A percentile compares a stretch with the other conserved stretches of the same genome.
Conservation (phyloP, 2,329 filamentous ascomycete genomes). For the Botrytis fabae region DNA sequence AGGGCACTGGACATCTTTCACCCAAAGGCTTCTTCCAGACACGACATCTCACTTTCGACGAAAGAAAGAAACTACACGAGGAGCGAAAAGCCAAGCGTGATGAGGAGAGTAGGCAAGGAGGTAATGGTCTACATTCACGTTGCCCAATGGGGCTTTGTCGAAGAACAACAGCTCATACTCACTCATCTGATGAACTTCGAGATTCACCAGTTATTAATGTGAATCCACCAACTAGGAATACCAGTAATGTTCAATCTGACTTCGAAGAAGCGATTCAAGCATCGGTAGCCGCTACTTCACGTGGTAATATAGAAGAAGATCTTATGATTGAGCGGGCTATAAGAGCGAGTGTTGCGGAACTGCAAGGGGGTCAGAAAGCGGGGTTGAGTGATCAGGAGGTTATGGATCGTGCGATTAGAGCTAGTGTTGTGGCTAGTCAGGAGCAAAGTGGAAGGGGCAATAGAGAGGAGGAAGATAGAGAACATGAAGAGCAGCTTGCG, state of each 20-base stretch:
- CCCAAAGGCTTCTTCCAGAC: conserved; percentile 52
- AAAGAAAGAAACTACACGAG: conserved; percentile 52
- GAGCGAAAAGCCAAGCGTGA: conserved; percentile 45
- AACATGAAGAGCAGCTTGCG: conserved; percentile 58
- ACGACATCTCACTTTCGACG: conserved; percentile 51
- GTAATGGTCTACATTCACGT: conserved; percentile 28
- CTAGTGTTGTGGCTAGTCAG: conserved; percentile 44
- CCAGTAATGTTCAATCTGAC: conserved; percentile 52
- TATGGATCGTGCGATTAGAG: conserved; percentile 51
- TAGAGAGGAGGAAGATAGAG: conserved; percentile 47
- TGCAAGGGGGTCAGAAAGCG: conserved; percentile 44
- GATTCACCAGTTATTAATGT: conserved; percentile 22
- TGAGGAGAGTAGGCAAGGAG: conserved; percentile 34
- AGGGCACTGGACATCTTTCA: conserved; percentile 32
- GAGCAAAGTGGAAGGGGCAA: background rate
- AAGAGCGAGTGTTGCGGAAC: conserved; percentile 65
- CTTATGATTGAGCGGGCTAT: conserved; percentile 71
- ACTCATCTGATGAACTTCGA: conserved; percentile 31
- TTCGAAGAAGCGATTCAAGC: conserved; percentile 71
- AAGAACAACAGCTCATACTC: conserved; percentile 29
- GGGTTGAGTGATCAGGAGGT: conserved; percentile 43
- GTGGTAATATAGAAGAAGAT: conserved; percentile 69
- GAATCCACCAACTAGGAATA: conserved; percentile 19
- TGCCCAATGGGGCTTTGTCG: conserved; percentile 34
- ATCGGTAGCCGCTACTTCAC: conserved; percentile 69